Evolutionary conservation across 495 filamentous ascomycete species (phyloP).

Genomic region (Hyaloscypha finlandica): DNA sequence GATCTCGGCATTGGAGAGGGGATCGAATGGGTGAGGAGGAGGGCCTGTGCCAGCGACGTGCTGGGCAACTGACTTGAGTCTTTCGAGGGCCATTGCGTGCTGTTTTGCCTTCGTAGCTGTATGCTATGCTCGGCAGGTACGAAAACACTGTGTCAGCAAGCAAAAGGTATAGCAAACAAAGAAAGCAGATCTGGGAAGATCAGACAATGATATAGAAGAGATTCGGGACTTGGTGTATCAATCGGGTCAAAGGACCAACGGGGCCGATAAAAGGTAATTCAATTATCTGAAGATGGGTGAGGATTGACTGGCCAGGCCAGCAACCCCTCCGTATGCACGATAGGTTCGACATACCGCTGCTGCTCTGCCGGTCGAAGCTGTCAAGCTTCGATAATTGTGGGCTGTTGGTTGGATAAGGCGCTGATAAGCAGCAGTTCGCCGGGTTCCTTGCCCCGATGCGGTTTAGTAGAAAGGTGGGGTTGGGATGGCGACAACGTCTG

Average conservation of each 20-base stretch:
- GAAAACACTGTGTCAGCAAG: background rate
- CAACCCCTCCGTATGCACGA: conserved; percentile 21
- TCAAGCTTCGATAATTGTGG: conserved; percentile 19
- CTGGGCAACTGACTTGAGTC: conserved; percentile 66
- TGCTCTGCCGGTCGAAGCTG: conserved; percentile 1
- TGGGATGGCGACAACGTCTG: background rate
- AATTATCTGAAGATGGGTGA: conserved; percentile 28
- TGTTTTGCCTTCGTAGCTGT: background rate
- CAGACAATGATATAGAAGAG: conserved; percentile 28
- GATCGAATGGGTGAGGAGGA: conserved; percentile 81
- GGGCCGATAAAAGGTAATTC: conserved; percentile 12
- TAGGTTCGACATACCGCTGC: conserved; percentile 16
- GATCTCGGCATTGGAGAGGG: conserved; percentile 77
- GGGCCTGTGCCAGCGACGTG: conserved; percentile 60
- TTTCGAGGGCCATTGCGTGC: conserved; percentile 63
- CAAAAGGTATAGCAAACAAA: background rate
- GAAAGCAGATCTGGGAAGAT: background rate
- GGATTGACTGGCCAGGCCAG: conserved; percentile 13
- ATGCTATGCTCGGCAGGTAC: background rate
- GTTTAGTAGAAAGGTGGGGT: conserved; percentile 22
- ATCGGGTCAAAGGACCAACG: conserved; percentile 25
- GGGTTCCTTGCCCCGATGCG: conserved; percentile 20
- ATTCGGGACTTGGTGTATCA: conserved; percentile 30
- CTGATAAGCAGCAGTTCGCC: conserved; percentile 13
- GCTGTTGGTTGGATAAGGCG: conserved; percentile 24